Conservation (phyloP, 352 stramenopile species). For the Phytophthora sansomeana region DNA sequence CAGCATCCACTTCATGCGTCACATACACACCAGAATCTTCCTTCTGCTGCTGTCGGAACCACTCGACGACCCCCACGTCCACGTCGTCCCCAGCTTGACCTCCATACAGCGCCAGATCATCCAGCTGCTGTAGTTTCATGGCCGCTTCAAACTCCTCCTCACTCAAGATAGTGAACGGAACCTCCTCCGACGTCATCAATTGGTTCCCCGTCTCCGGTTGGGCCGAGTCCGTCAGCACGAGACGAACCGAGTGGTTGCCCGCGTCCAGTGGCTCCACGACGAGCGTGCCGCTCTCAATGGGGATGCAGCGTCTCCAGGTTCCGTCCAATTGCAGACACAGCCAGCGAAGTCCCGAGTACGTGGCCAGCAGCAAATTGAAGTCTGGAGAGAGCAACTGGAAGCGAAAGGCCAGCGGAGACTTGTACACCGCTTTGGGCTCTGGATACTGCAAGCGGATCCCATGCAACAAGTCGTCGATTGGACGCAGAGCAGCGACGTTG, state of each 20-base stretch:
- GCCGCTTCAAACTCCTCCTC: slow-evolving; percentile 18
- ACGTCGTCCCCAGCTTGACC: background rate
- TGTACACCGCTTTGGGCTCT: slow-evolving; percentile 23
- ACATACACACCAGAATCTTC: background rate
- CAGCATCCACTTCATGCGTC: slow-evolving; percentile 25
- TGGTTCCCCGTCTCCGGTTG: slow-evolving; percentile 20
- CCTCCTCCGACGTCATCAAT: slow-evolving; percentile 17
- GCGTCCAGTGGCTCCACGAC: slow-evolving; percentile 18
- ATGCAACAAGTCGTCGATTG: slow-evolving; percentile 18
- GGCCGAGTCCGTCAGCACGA: slow-evolving; percentile 24
- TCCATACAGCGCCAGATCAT: slow-evolving; percentile 21
- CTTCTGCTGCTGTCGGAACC: slow-evolving; percentile 14
- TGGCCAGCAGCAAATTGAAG: slow-evolving; percentile 13
- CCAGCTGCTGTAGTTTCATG: slow-evolving; percentile 15
- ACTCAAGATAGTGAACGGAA: slow-evolving; percentile 28
- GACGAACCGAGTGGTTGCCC: slow-evolving; percentile 34
- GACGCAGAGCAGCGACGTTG: background rate
- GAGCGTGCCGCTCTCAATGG: slow-evolving; percentile 26
- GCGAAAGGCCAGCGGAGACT: slow-evolving; percentile 36
- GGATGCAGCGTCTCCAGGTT: slow-evolving; percentile 25
- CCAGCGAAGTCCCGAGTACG: slow-evolving; percentile 27
- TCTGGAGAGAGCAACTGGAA: slow-evolving; percentile 20
- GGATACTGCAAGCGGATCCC: slow-evolving; percentile 26
- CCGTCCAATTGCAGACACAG: slow-evolving; percentile 36
- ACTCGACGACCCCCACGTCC: slow-evolving; percentile 24